Base-by-base conservation (phyloP, 2,329 filamentous ascomycete genomes). In the Botrytis galanthina region DNA sequence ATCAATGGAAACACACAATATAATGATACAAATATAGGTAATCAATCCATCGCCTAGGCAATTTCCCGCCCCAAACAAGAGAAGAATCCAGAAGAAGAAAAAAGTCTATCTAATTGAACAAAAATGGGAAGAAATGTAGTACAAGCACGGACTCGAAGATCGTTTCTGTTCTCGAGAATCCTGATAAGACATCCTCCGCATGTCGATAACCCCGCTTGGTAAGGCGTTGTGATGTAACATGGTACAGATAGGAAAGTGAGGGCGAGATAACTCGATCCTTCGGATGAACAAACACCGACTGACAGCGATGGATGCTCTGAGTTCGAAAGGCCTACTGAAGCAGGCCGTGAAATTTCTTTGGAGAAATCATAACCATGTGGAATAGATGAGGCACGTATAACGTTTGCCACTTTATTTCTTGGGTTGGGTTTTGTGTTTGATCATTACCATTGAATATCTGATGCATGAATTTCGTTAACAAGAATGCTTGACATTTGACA, bases 371-470 rank as follows among this genome's bases (percentile, higher is more conserved):
- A 29, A 10, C n/a, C 22, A 12, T n/a, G 32, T 57, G 48, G 16
- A 29, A 42, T n/a, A 29, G 9, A 39, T 54, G 48, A 54, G 12
- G 26, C 48, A n/a, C 6, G 4, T 66, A 22, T 57, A 16, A 20
- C 5, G 2, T 60, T 29, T 74, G 22, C 74, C 76, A 78, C 8
- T 59, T 75, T 70, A 62, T 76, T 73, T 73, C 62, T 51, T 77
- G 69, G 39, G 75, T 75, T 70, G 57, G 16, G 32, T 48, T 74
- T 84, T 83, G 74, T 85, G 81, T 74, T 83, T 83, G 42, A 86
- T 80, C 85, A 87, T 86, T 8, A 85, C 82, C 35, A 83, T 75
- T 0, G 85, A 87, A 76, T 86, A 87, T 26, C 85, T 87, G 54
- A 51, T 26, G 39, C 32, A 71, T 51, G 9, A 46, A 32, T 3